These are phyloP conservation scores for Picea glauca DNA, from an alignment of 75 land plant species.

Conservation along the genomic window DNA sequence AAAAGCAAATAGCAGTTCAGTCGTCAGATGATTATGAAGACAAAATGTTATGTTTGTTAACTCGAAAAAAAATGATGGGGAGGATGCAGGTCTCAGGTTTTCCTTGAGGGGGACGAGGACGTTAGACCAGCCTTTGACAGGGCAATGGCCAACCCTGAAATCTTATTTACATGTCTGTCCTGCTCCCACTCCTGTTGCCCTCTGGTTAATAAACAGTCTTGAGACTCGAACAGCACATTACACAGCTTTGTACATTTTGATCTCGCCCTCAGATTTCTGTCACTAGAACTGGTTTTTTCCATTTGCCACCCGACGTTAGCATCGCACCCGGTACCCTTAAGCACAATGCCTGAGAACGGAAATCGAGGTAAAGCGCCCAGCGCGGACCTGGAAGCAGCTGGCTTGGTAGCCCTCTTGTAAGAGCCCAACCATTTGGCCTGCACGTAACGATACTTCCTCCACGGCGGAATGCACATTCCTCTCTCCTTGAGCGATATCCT, in stretches of 20 bases:
- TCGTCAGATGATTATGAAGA: too few relatives aligned
- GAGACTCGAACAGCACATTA: background rate
- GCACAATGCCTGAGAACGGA: background rate
- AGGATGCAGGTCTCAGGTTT: too few relatives aligned
- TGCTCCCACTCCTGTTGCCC: background rate
- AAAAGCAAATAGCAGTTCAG: too few relatives aligned
- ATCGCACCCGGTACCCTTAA: background rate
- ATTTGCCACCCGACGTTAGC: background rate
- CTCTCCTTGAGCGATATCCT: conserved; percentile 32
- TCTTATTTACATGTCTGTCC: background rate
- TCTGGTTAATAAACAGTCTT: background rate
- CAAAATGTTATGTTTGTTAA: too few relatives aligned
- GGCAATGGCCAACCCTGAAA: background rate
- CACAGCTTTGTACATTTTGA: background rate
- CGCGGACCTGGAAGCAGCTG: conserved; percentile 54
- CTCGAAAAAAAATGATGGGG: too few relatives aligned
- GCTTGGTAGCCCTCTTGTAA: conserved; percentile 28
- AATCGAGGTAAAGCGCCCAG: conserved; percentile 58
- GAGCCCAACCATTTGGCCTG: conserved; percentile 45
- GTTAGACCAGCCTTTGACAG: background rate
- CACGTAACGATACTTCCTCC: conserved; percentile 42
- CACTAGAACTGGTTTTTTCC: background rate
- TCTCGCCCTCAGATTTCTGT: background rate
- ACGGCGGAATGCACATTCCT: conserved; percentile 42
- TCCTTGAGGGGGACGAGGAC: too few relatives aligned